Evolutionary conservation across 257 asterid genomes (phyloP), one percentile per base, ranked within the genome.

Genomic region (Perilla frutescens): DNA sequence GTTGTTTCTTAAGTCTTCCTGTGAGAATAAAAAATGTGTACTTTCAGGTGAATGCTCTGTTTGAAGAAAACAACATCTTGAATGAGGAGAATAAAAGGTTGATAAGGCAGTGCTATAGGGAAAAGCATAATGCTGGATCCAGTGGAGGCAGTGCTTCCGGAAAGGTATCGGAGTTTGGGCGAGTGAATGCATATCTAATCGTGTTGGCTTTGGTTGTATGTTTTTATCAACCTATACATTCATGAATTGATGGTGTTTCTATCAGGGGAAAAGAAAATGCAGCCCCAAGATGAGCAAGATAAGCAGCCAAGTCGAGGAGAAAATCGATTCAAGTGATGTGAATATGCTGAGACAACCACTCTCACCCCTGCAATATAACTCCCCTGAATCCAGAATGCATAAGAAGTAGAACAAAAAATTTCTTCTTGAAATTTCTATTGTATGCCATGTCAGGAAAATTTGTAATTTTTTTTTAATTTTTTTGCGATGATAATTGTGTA

Each of bases 221-320:
- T 41, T 8, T n/a, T 44, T 8, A 7, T 7, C 3, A 1, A 7
- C 49, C 49, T 44, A 44, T 44, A 44, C 47, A 73, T 71, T 47
- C 14, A 54, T 36, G 39, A 37, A 31, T n/a, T 8, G 44, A 39
- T 65, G 43, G 11, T 3, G 14, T 34, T 47, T 29, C 36, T 82
- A 51, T 65, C 77, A 93, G 93, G 88, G 97, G 9, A 91, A 93
- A 68, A 80, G 96, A 62, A 93, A 91, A 84, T 89, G 87, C 8
- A 84, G 94, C 80, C 81, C 85, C 49, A 87, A 76, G 87, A 66
- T 55, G 79, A 73, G 87, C 37, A 34, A 20, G 26, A 20, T 20
- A 20, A 20, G 37, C 82, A 79, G 87, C 66, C 84, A 87, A 11
- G 78, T 79, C 7, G 97, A 87, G 87, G 84, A 81, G 81, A 86